Percentiles rank a stretch among this genome's conserved stretches.
These are phyloP conservation scores for Erodium texanum DNA, from an alignment of 441 rosid species.

Conservation along the genomic window DNA sequence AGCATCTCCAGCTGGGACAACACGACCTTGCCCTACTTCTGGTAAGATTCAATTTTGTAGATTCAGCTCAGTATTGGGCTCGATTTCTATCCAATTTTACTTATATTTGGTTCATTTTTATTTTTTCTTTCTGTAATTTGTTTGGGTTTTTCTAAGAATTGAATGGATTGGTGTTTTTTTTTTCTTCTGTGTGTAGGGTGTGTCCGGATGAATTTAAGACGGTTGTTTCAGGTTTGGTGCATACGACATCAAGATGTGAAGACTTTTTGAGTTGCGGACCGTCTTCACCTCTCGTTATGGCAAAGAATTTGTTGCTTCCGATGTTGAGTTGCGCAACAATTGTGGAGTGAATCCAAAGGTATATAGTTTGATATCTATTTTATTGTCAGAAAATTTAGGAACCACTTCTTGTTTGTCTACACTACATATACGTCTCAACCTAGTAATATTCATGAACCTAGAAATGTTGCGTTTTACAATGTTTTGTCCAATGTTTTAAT, in stretches of 20 bases:
- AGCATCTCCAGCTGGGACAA: constrained; percentile 65
- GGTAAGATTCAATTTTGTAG: constrained; percentile 26
- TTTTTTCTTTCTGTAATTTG: background rate
- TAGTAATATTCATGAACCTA: background rate
- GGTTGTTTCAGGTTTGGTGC: constrained; percentile 63
- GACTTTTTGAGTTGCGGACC: constrained; percentile 81
- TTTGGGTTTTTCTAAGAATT: background rate
- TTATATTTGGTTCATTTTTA: constrained; percentile 22
- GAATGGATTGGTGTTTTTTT: background rate
- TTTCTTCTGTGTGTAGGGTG: constrained; percentile 42
- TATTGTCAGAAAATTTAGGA: no score
- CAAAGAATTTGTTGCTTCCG: constrained; percentile 61
- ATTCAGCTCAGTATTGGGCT: background rate
- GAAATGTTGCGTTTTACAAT: background rate
- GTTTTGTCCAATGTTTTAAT: background rate
- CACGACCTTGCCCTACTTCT: constrained; percentile 75
- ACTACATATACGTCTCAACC: background rate
- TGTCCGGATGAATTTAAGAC: constrained; percentile 77
- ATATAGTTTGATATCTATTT: constrained; percentile 2
- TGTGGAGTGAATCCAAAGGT: constrained; percentile 66
- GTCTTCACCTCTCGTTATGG: constrained; percentile 60
- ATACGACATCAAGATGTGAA: constrained; percentile 68
- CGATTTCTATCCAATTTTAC: background rate
- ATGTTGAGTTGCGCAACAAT: constrained; percentile 63
- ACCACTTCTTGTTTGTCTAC: no score